Evolutionary conservation across 352 stramenopile genomes (phyloP).

Genomic region (Globisporangium nagaii): DNA sequence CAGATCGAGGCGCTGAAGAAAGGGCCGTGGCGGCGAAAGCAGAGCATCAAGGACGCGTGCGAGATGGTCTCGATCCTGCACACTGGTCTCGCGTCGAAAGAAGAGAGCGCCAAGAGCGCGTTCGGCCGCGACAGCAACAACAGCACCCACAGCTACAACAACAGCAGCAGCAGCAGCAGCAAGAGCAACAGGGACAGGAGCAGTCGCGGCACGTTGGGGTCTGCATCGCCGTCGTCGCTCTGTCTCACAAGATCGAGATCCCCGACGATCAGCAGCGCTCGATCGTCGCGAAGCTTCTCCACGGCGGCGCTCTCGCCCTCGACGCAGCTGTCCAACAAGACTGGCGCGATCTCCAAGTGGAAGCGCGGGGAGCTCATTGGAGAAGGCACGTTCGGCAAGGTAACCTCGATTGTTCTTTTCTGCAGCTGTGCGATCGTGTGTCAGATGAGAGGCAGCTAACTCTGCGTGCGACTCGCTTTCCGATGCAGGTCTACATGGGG

Average conservation of each 20-base stretch:
- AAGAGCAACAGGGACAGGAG: background rate
- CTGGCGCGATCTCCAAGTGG: slow-evolving; percentile 73
- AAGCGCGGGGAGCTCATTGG: slow-evolving; percentile 93
- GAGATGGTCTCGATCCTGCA: slow-evolving; percentile 34
- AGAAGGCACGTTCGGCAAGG: slow-evolving; percentile 90
- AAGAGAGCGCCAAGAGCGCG: slow-evolving; percentile 7
- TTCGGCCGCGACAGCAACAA: slow-evolving; percentile 9
- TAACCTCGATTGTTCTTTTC: no score
- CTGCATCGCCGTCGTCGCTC: background rate
- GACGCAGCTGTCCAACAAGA: slow-evolving; percentile 11
- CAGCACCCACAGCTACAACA: background rate
- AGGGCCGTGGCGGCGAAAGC: slow-evolving; percentile 1
- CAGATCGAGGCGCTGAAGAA: background rate
- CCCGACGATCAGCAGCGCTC: slow-evolving; percentile 12
- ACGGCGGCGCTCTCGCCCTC: slow-evolving; percentile 1
- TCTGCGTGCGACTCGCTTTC: no score
- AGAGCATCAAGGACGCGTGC: slow-evolving; percentile 17
- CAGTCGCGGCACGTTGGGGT: background rate
- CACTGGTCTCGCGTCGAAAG: slow-evolving; percentile 14
- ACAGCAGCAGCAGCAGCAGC: background rate
- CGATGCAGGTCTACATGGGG: slow-evolving; percentile 87
- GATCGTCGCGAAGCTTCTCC: background rate
- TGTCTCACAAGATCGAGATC: slow-evolving; percentile 5
- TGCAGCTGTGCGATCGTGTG: no score
- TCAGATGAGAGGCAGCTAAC: no score